Conservation (phyloP, 2,329 filamentous ascomycete species). For the Capronia americana region DNA sequence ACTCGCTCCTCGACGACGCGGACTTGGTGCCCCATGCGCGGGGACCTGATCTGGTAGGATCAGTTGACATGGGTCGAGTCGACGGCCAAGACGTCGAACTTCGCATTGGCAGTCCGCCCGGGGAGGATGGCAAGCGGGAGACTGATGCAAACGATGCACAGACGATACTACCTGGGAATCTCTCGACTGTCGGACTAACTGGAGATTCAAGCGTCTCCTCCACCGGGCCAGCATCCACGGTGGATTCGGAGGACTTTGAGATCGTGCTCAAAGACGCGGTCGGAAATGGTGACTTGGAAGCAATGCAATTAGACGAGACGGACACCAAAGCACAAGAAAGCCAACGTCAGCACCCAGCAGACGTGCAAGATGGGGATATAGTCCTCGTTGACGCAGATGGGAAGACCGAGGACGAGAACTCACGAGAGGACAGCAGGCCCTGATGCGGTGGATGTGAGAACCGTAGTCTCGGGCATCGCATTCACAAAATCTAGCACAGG, state of each 20-base stretch:
- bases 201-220: neutral
- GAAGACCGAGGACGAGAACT: slow-evolving; percentile 30
- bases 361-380: slow-evolving; percentile 49
- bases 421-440: slow-evolving; percentile 17
- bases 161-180: slow-evolving; percentile 28
- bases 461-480: slow-evolving; percentile 9
- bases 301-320: slow-evolving; percentile 1
- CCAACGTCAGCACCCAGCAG: slow-evolving; percentile 9
- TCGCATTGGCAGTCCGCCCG: slow-evolving; percentile 42
- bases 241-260: slow-evolving; percentile 34
- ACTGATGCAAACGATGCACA: slow-evolving; percentile 36
- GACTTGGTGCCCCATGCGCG: slow-evolving; percentile 73
- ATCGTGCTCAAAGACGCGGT: slow-evolving; percentile 28
- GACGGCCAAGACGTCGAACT: slow-evolving; percentile 55
- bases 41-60: slow-evolving; percentile 82
- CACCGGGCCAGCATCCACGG: slow-evolving; percentile 11
- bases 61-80: slow-evolving; percentile 84
- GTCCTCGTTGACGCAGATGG: slow-evolving; percentile 45
- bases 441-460: slow-evolving; percentile 23
- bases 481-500: neutral
- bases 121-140: slow-evolving; percentile 20
- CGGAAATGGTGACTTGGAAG: neutral
- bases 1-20: slow-evolving; percentile 53
- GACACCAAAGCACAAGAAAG: slow-evolving; percentile 26
- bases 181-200: neutral